Base-by-base conservation (phyloP, 176 grass and related monocot species). In the Coix lacrymajobi region DNA sequence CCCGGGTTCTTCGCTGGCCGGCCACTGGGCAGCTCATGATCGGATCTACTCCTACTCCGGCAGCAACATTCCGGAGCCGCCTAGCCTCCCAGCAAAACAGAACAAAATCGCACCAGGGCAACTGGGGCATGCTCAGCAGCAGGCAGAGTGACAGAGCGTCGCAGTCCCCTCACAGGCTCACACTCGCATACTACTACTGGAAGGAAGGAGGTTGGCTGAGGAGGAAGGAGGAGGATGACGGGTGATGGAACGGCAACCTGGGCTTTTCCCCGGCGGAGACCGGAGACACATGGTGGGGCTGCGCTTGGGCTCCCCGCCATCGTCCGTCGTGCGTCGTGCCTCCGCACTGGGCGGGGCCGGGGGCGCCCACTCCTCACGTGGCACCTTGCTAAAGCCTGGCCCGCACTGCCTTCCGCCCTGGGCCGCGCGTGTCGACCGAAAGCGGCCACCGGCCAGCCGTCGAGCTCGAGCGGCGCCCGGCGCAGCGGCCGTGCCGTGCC, bases 281-380 rank as follows among this genome's bases (percentile, higher is more conserved):
- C 0, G 67, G 71, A 54, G 58, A 61, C 61, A 81, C 78, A 87
- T 69, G 85, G 68, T 44, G 68, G 62, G 65, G 62, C 38, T 46
- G 41, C 86, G 26, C 63, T 31, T 29, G 30, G 19, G 39, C 76
- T 31, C 8, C 36, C 37, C 36, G 37, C 37, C 38, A 38, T 65
- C 19, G 60, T 1, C 20, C 29, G 44, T 54, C 25, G 63, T 33
- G 44, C 29, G 44, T 54, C 25, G 63, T 33, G 44, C 40, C 33
- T 40, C 66, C 66, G 43, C 45, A 16, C 71, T 52, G 8, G 43
- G 6, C 1, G 30, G 20, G 25, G 0, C 13, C n/a, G n/a, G 24
- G 22, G 25, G 69, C 25, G 70, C 87, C 70, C 82, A 76, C 77
- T 63, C 46, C 69, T 52, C 83, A 89, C 81, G 88, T 89, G 71